These are phyloP conservation scores for Camellia lanceoleosa DNA, from an alignment of 148 eudicot species.

Conservation along the genomic window DNA sequence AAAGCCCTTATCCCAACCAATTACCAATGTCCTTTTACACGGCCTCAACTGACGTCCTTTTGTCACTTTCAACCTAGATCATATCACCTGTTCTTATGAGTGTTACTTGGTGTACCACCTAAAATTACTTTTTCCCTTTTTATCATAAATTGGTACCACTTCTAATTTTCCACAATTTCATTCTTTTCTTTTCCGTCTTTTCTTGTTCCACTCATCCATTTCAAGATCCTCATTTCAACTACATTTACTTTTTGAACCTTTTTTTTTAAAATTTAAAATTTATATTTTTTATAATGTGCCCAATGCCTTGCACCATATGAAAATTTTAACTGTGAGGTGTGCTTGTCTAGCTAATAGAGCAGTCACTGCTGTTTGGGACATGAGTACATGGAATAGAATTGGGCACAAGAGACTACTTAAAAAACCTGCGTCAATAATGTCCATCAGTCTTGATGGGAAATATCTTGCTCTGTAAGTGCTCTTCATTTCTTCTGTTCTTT, in stretches of 20 bases:
- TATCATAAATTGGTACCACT: background rate
- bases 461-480: constrained; percentile 87
- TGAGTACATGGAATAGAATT: constrained; percentile 87
- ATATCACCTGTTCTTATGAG: background rate
- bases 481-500: background rate
- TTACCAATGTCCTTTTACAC: background rate
- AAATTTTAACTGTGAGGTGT: background rate
- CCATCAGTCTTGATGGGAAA: constrained; percentile 86
- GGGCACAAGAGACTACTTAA: constrained; percentile 70
- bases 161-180: background rate
- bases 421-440: constrained; percentile 81
- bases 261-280: too few species aligned
- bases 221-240: constrained; percentile 1
- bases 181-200: background rate
- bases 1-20: background rate
- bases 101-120: background rate
- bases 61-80: background rate
- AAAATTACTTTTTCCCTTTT: background rate
- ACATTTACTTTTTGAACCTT: background rate
- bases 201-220: background rate
- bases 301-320: background rate
- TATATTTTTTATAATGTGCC: background rate
- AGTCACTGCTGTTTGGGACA: constrained; percentile 83
- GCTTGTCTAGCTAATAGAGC: constrained; percentile 46
- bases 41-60: background rate